phyloP scores from a whole-genome alignment of 164 flowering plant genomes.

The Magnolia officinalis region DNA sequence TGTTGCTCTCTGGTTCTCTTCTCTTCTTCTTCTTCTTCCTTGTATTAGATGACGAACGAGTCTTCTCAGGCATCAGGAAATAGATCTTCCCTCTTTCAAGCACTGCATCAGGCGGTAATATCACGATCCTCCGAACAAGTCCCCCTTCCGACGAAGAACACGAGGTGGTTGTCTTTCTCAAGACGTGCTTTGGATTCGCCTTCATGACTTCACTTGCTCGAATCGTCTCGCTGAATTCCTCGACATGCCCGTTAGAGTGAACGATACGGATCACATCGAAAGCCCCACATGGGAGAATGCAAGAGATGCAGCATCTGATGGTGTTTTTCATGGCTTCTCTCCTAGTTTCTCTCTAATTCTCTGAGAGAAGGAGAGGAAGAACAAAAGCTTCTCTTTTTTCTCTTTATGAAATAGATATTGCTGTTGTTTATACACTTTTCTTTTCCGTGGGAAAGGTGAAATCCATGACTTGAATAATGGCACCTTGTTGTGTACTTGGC shows the following conservation, averaged over 20 bases:
- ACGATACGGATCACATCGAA: slow-evolving; percentile 83
- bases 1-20: slow-evolving; percentile 8
- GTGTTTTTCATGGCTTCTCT: slow-evolving; percentile 53
- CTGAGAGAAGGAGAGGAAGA: neutral
- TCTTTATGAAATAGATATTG: neutral
- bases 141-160: slow-evolving; percentile 35
- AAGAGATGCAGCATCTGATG: slow-evolving; percentile 80
- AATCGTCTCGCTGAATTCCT: slow-evolving; percentile 64
- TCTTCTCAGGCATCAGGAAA: slow-evolving; percentile 40
- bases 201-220: slow-evolving; percentile 72
- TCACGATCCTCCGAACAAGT: slow-evolving; percentile 43
- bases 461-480: slow-evolving; percentile 57
- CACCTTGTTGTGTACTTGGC: slow-evolving; percentile 41
- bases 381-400: neutral
- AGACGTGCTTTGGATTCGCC: slow-evolving; percentile 77
- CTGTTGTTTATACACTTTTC: slow-evolving; percentile 1
- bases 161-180: slow-evolving; percentile 48
- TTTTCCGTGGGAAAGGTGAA: slow-evolving; percentile 33
- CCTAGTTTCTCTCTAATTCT: neutral
- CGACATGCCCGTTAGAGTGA: slow-evolving; percentile 72
- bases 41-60: slow-evolving; percentile 20
- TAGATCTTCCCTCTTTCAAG: slow-evolving; percentile 94
- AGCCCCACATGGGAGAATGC: slow-evolving; percentile 92
- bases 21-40: slow-evolving; percentile 28
- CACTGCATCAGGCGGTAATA: slow-evolving; percentile 78